A percentile compares a stretch with the other conserved stretches of the same genome.
Conservation (phyloP, 2,329 filamentous ascomycete species). For the Botrytis squamosa region DNA sequence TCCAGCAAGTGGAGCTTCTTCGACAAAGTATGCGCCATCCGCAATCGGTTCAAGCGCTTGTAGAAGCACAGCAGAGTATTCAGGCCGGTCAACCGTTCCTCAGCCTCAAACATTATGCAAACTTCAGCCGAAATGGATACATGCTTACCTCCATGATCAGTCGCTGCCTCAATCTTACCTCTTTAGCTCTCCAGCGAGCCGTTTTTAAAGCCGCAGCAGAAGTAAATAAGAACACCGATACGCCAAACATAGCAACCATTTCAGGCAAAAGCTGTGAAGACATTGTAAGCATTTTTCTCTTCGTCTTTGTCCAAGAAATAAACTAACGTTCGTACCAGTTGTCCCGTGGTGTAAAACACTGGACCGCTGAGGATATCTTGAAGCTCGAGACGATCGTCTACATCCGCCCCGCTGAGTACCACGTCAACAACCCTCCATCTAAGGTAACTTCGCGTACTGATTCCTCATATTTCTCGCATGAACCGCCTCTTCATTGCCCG, state of each 20-base stretch:
- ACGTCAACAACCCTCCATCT: neutral
- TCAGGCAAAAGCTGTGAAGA: neutral
- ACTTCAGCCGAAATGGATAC: neutral
- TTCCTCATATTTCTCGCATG: neutral
- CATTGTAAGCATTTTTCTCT: neutral
- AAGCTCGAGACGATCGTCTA: neutral
- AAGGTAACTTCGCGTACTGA: neutral
- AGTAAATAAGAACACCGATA: neutral
- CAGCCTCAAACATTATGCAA: constrained; percentile 2
- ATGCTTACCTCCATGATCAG: neutral
- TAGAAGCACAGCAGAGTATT: neutral
- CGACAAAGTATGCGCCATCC: neutral
- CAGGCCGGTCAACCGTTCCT: neutral
- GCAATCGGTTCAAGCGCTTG: neutral
- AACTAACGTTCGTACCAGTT: neutral
- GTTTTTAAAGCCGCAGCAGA: neutral
- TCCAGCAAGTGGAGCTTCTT: neutral
- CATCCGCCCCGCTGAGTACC: neutral
- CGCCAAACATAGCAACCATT: neutral
- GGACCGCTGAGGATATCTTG: neutral
- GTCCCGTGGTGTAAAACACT: neutral
- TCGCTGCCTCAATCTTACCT: neutral
- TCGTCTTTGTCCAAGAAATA: neutral
- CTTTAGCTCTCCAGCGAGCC: neutral
- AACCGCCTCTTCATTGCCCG: neutral